Conservation (phyloP, 768 basidiomycete genomes). For the Suillus occidentalis region DNA sequence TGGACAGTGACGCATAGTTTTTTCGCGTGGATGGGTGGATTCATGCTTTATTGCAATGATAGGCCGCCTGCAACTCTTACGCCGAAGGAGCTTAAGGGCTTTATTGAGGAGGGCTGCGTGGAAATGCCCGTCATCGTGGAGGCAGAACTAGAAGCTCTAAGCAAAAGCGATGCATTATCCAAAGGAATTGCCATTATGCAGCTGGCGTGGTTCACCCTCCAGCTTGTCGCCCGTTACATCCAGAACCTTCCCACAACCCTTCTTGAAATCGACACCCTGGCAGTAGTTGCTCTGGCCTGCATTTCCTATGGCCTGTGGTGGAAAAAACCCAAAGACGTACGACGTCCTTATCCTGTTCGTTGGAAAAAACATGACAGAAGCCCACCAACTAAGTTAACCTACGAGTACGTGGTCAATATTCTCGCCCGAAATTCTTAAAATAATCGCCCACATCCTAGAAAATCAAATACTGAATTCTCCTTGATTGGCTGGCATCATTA, state of each 20-base stretch:
- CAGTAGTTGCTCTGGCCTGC: neutral
- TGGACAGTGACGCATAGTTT: neutral
- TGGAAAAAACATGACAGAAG: neutral
- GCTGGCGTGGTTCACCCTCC: neutral
- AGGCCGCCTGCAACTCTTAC: neutral
- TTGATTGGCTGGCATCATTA: neutral
- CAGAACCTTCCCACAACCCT: neutral
- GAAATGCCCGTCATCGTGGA: neutral
- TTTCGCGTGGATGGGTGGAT: neutral
- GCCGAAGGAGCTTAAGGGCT: neutral
- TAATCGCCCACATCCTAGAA: neutral
- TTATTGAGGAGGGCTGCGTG: neutral
- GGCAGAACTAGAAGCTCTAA: neutral
- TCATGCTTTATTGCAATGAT: neutral
- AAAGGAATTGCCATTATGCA: neutral
- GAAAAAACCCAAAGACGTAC: neutral
- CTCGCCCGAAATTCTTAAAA: neutral
- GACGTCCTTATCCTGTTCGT: neutral
- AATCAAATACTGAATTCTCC: neutral
- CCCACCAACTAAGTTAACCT: neutral
- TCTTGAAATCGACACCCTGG: neutral
- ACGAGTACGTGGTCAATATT: neutral
- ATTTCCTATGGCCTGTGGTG: neutral
- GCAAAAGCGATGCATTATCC: neutral
- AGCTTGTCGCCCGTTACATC: neutral